Conservation (phyloP, 495 filamentous ascomycete genomes). For the Clavariopsis aquatica region DNA sequence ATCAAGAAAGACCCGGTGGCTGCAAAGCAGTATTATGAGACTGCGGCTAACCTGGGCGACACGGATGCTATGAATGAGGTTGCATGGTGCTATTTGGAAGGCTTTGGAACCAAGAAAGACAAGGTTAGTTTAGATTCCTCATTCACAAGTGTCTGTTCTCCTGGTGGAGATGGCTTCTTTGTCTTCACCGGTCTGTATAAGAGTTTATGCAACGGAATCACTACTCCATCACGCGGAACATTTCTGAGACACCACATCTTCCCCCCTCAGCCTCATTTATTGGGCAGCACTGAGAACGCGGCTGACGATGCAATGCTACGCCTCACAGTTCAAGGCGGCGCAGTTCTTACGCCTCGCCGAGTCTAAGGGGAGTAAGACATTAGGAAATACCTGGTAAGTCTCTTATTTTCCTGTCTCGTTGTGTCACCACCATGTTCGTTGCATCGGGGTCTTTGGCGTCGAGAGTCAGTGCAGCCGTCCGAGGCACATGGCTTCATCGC, state of each 20-base stretch:
- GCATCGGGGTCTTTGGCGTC: constrained; percentile 25
- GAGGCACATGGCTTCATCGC: constrained; percentile 19
- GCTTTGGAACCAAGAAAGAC: constrained; percentile 93
- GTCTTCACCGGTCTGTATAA: constrained; percentile 30
- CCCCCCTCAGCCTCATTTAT: constrained; percentile 40
- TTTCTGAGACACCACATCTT: constrained; percentile 27
- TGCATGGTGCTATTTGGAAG: constrained; percentile 93
- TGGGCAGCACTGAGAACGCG: constrained; percentile 40
- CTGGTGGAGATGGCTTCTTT: background rate
- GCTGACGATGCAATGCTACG: constrained; percentile 29
- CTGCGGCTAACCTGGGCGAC: constrained; percentile 92
- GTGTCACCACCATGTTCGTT: constrained; percentile 1
- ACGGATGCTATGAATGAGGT: constrained; percentile 97
- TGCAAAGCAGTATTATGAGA: constrained; percentile 94
- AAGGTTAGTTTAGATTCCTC: constrained; percentile 67
- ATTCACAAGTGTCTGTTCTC: constrained; percentile 15
- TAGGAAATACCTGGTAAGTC: constrained; percentile 93
- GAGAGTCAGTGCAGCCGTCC: constrained; percentile 1
- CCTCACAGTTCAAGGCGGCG: constrained; percentile 73
- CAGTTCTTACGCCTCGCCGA: constrained; percentile 94
- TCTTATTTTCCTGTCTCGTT: constrained; percentile 16
- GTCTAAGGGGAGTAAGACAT: constrained; percentile 78
- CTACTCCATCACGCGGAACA: constrained; percentile 22
- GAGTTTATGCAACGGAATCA: constrained; percentile 1
- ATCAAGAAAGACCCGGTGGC: constrained; percentile 84